Conservation (phyloP, 768 basidiomycete genomes). For the Xanthoconium stramineum region DNA sequence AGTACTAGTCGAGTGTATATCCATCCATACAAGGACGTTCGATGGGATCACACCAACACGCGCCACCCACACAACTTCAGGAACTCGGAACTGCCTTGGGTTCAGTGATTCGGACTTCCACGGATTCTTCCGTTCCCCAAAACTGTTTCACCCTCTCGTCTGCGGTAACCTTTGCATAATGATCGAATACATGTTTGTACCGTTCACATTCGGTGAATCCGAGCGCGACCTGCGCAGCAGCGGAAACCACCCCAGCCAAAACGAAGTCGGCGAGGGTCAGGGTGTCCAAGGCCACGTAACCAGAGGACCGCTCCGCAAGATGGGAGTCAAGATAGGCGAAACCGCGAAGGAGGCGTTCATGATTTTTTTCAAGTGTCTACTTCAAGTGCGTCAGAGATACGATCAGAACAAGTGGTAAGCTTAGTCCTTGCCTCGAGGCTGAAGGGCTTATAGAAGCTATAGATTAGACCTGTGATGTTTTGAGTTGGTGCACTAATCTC, state of each 20-base stretch:
- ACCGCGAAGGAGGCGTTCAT: background rate
- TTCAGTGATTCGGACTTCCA: constrained; percentile 4
- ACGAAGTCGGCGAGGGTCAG: constrained; percentile 21
- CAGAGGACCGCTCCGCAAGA: constrained; percentile 7
- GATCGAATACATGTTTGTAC: constrained; percentile 17
- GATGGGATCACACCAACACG: background rate
- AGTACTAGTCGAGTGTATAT: too few relatives aligned
- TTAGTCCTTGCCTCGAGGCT: constrained; percentile 2
- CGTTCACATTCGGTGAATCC: constrained; percentile 12
- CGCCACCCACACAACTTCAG: background rate
- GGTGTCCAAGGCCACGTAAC: constrained; percentile 11
- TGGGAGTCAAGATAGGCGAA: constrained; percentile 16
- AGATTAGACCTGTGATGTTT: background rate
- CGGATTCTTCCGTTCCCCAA: constrained; percentile 11
- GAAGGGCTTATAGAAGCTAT: background rate
- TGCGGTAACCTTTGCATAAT: constrained; percentile 17
- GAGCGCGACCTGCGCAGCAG: constrained; percentile 1
- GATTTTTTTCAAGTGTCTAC: background rate
- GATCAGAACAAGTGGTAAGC: too few relatives aligned
- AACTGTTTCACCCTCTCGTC: constrained; percentile 11
- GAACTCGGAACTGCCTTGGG: background rate
- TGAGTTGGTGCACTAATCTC: constrained; percentile 7
- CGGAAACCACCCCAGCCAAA: constrained; percentile 6
- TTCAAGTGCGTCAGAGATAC: background rate
- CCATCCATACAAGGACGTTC: background rate